Percentiles rank a stretch among this genome's conserved stretches.
Conservation (phyloP, 2,329 filamentous ascomycete genomes). For the Hypoxylon sp. region DNA sequence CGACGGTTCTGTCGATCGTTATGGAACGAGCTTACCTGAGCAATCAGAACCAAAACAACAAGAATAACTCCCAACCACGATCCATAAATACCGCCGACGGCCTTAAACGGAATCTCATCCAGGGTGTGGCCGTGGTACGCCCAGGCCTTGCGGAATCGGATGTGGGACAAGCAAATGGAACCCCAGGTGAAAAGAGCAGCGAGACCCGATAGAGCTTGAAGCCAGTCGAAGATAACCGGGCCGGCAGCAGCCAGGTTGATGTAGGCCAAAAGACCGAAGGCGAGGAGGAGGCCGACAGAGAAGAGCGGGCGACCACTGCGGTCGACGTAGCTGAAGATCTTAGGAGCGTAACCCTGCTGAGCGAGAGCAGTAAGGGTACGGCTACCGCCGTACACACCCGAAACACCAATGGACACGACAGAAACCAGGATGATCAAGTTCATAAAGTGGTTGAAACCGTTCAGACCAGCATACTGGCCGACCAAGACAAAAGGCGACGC, state of each 20-base stretch:
- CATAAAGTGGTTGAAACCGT: constrained; percentile 67
- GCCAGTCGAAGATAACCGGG: constrained; percentile 70
- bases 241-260: constrained; percentile 59
- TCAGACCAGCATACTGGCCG: constrained; percentile 64
- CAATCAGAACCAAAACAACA: constrained; percentile 66
- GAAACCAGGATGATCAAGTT: constrained; percentile 70
- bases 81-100: constrained; percentile 70
- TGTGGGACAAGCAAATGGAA: constrained; percentile 75
- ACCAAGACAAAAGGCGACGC: constrained; percentile 70
- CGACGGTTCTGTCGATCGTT: not conserved
- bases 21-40: constrained; percentile 56
- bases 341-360: constrained; percentile 69
- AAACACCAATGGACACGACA: constrained; percentile 69
- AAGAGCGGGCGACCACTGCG: constrained; percentile 66
- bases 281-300: constrained; percentile 60
- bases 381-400: constrained; percentile 69
- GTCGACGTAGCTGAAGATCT: constrained; percentile 68
- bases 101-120: constrained; percentile 75
- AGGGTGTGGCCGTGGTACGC: constrained; percentile 69
- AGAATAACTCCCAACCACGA: constrained; percentile 73
- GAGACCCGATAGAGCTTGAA: constrained; percentile 73
- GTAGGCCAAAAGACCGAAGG: constrained; percentile 64
- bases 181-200: constrained; percentile 76
- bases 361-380: constrained; percentile 70
- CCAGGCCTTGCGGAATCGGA: constrained; percentile 76